phyloP scores from a whole-genome alignment of 176 grass and related monocot genomes.

The Oryza coarctata region DNA sequence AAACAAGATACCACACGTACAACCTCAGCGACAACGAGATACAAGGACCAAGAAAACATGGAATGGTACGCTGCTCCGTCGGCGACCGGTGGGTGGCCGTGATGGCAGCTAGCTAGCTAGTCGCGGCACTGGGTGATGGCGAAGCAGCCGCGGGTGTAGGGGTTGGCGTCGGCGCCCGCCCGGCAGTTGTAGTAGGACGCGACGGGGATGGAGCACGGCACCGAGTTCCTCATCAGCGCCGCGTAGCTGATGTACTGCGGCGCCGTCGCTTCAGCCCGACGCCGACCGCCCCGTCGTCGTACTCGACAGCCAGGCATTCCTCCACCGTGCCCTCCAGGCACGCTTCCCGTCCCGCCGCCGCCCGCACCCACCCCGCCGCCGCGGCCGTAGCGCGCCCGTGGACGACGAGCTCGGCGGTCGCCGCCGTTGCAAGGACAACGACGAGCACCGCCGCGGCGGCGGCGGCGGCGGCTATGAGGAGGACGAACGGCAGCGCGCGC shows the following conservation, averaged over 20 bases:
- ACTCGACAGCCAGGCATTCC: slow-evolving; percentile 1
- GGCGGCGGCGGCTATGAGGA: slow-evolving; percentile 9
- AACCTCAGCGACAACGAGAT: too few species aligned
- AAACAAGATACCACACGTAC: too few species aligned
- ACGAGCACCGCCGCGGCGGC: neutral
- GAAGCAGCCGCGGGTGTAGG: slow-evolving; percentile 67
- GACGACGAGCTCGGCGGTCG: neutral
- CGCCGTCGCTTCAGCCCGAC: neutral
- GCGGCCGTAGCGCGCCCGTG: neutral
- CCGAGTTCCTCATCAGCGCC: slow-evolving; percentile 33
- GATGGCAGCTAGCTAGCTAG: too few species aligned
- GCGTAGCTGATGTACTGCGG: slow-evolving; percentile 61
- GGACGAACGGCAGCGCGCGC: neutral
- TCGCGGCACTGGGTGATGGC: slow-evolving; percentile 63
- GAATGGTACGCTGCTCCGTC: too few species aligned
- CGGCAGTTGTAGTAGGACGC: slow-evolving; percentile 91
- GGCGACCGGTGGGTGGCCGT: too few species aligned
- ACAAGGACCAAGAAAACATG: too few species aligned
- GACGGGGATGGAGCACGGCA: slow-evolving; percentile 62
- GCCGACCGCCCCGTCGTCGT: neutral
- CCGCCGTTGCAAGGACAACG: neutral
- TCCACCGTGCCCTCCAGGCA: slow-evolving; percentile 19
- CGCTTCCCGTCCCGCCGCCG: neutral
- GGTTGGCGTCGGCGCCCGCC: slow-evolving; percentile 57
- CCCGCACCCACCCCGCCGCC: neutral